Evolutionary conservation across 805 yeast genomes (phyloP).

Genomic region (Zygosaccharomyces siamensis): DNA sequence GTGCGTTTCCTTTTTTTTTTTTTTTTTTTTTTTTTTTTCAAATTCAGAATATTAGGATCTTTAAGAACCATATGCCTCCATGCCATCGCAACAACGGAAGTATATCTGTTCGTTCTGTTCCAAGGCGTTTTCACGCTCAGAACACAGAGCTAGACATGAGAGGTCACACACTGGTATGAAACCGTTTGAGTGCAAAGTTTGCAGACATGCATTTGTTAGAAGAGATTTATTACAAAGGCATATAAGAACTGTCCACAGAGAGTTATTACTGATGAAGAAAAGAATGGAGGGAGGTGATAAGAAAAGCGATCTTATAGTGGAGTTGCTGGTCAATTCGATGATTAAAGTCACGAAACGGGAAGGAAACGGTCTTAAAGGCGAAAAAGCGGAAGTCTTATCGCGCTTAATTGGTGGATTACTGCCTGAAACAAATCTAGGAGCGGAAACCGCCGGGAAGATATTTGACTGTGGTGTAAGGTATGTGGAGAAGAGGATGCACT

Average conservation of each 20-base stretch:
- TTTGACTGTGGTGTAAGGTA: constrained; percentile 1
- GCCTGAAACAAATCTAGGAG: neutral
- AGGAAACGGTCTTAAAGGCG: neutral
- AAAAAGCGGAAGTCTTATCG: neutral
- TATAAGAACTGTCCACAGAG: constrained; percentile 66
- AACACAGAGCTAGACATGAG: constrained; percentile 74
- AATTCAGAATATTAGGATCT: too few species aligned
- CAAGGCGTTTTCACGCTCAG: constrained; percentile 72
- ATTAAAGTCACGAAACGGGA: constrained; percentile 10
- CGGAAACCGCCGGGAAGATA: constrained; percentile 1
- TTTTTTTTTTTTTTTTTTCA: neutral
- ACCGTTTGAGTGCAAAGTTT: constrained; percentile 69
- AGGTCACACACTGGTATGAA: constrained; percentile 75
- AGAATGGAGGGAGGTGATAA: constrained; percentile 20
- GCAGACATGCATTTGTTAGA: constrained; percentile 69
- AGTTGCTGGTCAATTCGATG: constrained; percentile 21
- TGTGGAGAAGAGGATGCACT: constrained; percentile 2
- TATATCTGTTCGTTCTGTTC: constrained; percentile 78
- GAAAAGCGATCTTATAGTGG: constrained; percentile 10
- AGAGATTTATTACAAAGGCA: constrained; percentile 74
- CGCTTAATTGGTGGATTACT: constrained; percentile 2
- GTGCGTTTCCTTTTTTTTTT: neutral
- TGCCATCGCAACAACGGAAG: constrained; percentile 43
- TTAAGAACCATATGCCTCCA: neutral
- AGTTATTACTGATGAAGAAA: constrained; percentile 29